Conservation (phyloP, 768 basidiomycete species). For the Leccinum disarticulatum region DNA sequence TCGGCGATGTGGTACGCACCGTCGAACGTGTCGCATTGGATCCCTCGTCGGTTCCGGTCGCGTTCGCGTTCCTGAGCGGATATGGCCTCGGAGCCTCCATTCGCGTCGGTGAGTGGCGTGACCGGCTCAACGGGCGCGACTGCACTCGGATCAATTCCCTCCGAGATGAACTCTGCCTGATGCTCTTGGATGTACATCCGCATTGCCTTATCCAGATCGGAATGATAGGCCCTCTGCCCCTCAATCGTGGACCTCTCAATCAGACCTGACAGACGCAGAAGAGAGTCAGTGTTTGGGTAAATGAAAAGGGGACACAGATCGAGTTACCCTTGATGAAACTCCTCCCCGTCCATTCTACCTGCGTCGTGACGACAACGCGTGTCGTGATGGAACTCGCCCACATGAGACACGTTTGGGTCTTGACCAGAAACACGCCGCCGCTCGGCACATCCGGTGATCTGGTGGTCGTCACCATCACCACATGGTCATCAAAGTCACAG, state of each 20-base stretch:
- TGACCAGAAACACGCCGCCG: conserved; percentile 89
- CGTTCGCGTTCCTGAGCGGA: conserved; percentile 46
- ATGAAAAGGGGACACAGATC: background rate
- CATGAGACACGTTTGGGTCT: conserved; percentile 91
- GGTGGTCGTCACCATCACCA: conserved; percentile 85
- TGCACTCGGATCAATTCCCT: conserved; percentile 63
- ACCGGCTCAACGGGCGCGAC: conserved; percentile 49
- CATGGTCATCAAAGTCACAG: conserved; percentile 81
- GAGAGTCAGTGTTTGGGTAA: background rate
- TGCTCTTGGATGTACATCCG: conserved; percentile 87
- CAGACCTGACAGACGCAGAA: conserved; percentile 56
- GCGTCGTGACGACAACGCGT: conserved; percentile 81
- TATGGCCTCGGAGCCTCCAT: conserved; percentile 9
- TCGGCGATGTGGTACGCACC: conserved; percentile 71
- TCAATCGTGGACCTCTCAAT: conserved; percentile 91
- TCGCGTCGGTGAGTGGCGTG: conserved; percentile 20
- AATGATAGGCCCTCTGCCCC: conserved; percentile 86
- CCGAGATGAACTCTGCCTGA: conserved; percentile 84
- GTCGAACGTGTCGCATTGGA: conserved; percentile 86
- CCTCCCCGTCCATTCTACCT: conserved; percentile 94
- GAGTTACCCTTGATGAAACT: conserved; percentile 89
- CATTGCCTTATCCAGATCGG: conserved; percentile 82
- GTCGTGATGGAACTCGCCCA: conserved; percentile 85
- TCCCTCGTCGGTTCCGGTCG: conserved; percentile 66
- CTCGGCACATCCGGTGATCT: conserved; percentile 93